Percentiles rank a stretch among this genome's conserved stretches.
Conservation (phyloP, 139 green algal genomes). For the Closterium sp. region DNA sequence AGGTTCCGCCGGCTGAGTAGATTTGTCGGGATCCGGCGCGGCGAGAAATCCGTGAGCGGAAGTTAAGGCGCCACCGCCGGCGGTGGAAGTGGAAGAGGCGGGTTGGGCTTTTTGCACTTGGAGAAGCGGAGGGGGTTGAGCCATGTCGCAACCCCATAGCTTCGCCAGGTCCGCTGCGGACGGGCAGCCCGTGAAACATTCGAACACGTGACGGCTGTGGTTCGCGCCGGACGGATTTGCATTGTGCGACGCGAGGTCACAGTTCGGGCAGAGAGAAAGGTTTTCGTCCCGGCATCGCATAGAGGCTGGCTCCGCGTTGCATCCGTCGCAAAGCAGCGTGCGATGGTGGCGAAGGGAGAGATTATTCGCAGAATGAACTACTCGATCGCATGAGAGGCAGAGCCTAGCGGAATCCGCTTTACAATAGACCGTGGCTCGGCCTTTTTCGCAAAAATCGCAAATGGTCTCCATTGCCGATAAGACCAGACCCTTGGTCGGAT, state of each 20-base stretch:
- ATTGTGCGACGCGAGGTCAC: background rate
- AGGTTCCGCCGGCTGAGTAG: background rate
- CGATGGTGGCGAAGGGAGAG: constrained; percentile 15
- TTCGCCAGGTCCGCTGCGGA: constrained; percentile 14
- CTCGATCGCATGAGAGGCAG: constrained; percentile 22
- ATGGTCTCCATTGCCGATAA: background rate
- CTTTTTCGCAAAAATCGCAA: constrained; percentile 24
- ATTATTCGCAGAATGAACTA: constrained; percentile 25
- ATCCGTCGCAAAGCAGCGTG: constrained; percentile 14
- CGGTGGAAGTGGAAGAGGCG: background rate
- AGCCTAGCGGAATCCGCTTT: constrained; percentile 10
- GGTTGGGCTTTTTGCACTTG: background rate
- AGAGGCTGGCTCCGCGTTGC: constrained; percentile 2
- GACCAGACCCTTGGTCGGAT: background rate
- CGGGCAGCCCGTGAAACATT: constrained; percentile 22
- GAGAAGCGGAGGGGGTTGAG: background rate
- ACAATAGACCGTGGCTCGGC: constrained; percentile 21
- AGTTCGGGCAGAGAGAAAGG: constrained; percentile 7
- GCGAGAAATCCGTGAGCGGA: background rate
- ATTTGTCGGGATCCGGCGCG: background rate
- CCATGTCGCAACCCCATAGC: constrained; percentile 23
- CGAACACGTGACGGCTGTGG: constrained; percentile 19
- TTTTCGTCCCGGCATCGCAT: constrained; percentile 20
- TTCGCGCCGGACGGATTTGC: background rate
- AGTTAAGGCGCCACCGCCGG: background rate